These are phyloP conservation scores for Sporothrix protearum DNA, from an alignment of 2,329 filamentous ascomycete species.

Conservation along the genomic window DNA sequence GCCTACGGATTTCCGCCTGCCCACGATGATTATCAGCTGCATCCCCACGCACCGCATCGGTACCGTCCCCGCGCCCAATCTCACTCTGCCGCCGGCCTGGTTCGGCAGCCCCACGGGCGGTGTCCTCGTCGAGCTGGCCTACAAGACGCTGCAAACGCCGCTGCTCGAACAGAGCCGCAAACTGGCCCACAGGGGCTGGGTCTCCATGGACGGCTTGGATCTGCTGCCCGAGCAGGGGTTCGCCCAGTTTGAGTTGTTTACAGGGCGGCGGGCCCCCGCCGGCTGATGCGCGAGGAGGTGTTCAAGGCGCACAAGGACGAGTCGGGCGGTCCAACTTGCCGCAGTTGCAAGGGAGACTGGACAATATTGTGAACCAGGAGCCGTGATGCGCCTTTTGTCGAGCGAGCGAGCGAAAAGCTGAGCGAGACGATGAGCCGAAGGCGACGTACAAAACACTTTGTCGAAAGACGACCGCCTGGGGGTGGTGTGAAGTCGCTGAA, in stretches of 20 bases:
- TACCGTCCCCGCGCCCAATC: conserved; percentile 60
- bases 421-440: neutral
- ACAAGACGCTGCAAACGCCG: conserved; percentile 66
- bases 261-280: conserved; percentile 64
- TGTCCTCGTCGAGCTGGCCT: conserved; percentile 68
- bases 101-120: conserved; percentile 66
- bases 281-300: conserved; percentile 62
- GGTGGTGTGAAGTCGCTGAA: too few relatives aligned
- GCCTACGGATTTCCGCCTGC: conserved; percentile 58
- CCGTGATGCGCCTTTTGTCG: too few relatives aligned
- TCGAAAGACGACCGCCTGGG: neutral
- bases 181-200: conserved; percentile 58
- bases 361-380: conserved; percentile 42
- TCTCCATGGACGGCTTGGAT: conserved; percentile 67
- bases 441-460: neutral
- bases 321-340: conserved; percentile 24
- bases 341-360: conserved; percentile 41
- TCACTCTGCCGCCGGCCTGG: conserved; percentile 66
- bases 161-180: conserved; percentile 60
- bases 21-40: conserved; percentile 70
- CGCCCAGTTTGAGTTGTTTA: conserved; percentile 73
- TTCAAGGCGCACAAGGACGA: conserved; percentile 44
- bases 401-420: too few relatives aligned
- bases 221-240: conserved; percentile 71
- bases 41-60: conserved; percentile 65